Evolutionary conservation across 2,329 filamentous ascomycete species (phyloP), one percentile per base, ranked within the genome.

Genomic region (Bipolaris zeicola): DNA sequence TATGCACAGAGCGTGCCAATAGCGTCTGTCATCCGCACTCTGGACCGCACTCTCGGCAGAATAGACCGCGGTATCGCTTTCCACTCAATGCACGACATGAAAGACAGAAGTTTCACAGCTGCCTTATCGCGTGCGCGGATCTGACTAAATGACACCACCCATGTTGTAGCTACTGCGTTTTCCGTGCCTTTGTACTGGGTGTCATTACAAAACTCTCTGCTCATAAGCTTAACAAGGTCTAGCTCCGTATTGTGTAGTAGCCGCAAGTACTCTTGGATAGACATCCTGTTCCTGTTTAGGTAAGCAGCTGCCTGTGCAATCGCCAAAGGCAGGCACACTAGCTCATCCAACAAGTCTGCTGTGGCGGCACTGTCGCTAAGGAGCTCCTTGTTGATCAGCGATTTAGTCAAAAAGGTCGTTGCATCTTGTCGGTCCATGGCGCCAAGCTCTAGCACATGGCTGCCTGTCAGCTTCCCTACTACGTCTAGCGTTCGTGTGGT

Each of bases 141-240:
- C 45, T 66, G 74, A 14, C 77, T 66, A 47, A 82, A 82, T 0
- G 78, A 79, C 4, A 81, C 71, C 0, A 80, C 60, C 74, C 73
- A 81, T 0, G 79, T 80, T 0, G 69, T 75, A 0, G 76, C 77
- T 0, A 81, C 70, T 1, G 79, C 71, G 28, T 79, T 77, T 20
- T 71, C 71, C 1, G 74, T 64, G 1, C 46, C 58, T 10, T 36
- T 52, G 57, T 81, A 79, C 24, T 75, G 72, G 0, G 63, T 72
- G 1, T 70, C 60, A 54, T 79, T 77, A 3, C 60, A 63, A 20
- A 81, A 78, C n/a, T 78, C 74, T 48, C 60, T 58, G 52, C 72
- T 78, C 26, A 81, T 65, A 0, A 81, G 50, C 5, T 58, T 58
- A 2, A 75, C 58, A 0, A 69, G 52, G 5, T 78, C 67, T 10